phyloP scores from a whole-genome alignment of 2,329 filamentous ascomycete genomes.

The Neopestalotiopsis clavispora region DNA sequence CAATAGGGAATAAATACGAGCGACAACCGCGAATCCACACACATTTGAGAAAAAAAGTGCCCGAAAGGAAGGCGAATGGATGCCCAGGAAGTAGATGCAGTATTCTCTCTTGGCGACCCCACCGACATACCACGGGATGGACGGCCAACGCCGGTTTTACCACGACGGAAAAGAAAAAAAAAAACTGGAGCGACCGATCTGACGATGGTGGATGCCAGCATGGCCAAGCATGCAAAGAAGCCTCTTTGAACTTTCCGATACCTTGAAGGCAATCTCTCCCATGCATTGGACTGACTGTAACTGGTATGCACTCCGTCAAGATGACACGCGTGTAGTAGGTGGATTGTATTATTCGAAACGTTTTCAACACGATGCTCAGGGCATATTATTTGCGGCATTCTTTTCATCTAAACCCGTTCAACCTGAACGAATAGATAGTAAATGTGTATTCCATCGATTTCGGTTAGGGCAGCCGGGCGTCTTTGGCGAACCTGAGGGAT shows the following conservation, averaged over 20 bases:
- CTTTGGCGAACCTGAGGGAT: neutral
- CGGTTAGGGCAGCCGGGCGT: neutral
- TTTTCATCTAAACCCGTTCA: neutral
- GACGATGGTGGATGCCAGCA: constrained; percentile 8
- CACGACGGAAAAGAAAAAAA: neutral
- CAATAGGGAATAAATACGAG: neutral
- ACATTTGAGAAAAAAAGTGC: neutral
- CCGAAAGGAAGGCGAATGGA: neutral
- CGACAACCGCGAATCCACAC: neutral
- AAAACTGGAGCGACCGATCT: constrained; percentile 12
- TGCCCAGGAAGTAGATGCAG: constrained; percentile 1
- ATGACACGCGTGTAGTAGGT: neutral
- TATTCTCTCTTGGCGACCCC: constrained; percentile 8
- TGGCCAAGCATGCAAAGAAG: neutral
- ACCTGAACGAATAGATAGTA: neutral
- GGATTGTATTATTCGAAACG: neutral
- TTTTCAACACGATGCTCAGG: neutral
- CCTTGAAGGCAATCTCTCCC: neutral
- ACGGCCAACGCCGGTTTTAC: constrained; percentile 4
- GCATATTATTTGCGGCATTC: neutral
- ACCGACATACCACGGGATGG: constrained; percentile 6
- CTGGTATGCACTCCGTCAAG: neutral
- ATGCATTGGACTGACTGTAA: neutral
- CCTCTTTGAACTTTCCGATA: neutral
- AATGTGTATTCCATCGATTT: neutral